Percentiles rank a stretch among this genome's conserved stretches.
Conservation (phyloP, 768 basidiomycete genomes). For the Boletus rufocinnamomeus region DNA sequence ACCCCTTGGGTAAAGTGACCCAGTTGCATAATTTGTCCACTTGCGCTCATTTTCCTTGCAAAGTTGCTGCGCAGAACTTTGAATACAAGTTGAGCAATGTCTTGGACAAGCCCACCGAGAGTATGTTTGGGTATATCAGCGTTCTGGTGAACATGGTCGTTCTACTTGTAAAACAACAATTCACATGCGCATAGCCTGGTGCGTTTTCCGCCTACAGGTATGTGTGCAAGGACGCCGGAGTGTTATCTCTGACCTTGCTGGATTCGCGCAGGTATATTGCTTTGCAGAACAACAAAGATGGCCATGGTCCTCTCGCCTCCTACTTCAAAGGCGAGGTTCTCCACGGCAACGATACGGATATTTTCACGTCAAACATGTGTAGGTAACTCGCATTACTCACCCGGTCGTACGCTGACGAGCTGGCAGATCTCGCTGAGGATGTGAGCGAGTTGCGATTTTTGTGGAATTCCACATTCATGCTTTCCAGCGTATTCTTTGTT, state of each 20-base stretch:
- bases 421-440: constrained; percentile 86
- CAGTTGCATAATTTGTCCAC: neutral
- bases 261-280: constrained; percentile 67
- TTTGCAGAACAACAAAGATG: constrained; percentile 78
- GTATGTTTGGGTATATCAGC: constrained; percentile 93
- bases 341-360: constrained; percentile 82
- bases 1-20: constrained; percentile 70
- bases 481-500: constrained; percentile 75
- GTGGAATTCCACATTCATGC: constrained; percentile 2
- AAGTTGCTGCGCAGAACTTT: constrained; percentile 94
- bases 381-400: constrained; percentile 29
- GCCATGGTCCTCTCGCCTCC: constrained; percentile 86
- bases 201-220: constrained; percentile 90
- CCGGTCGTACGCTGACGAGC: constrained; percentile 11
- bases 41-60: constrained; percentile 1
- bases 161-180: constrained; percentile 1
- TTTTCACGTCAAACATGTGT: constrained; percentile 98
- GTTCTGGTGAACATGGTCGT: constrained; percentile 60
- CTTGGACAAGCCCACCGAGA: constrained; percentile 86
- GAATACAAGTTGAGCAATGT: constrained; percentile 94
- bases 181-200: constrained; percentile 60
- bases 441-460: constrained; percentile 41
- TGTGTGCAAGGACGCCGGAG: neutral
- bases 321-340: constrained; percentile 97
- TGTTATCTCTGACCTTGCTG: constrained; percentile 3